A percentile compares a stretch with the other conserved stretches of the same genome.
Evolutionary conservation across 495 filamentous ascomycete genomes (phyloP).

Genomic region (Hypoxylon fragiforme): DNA sequence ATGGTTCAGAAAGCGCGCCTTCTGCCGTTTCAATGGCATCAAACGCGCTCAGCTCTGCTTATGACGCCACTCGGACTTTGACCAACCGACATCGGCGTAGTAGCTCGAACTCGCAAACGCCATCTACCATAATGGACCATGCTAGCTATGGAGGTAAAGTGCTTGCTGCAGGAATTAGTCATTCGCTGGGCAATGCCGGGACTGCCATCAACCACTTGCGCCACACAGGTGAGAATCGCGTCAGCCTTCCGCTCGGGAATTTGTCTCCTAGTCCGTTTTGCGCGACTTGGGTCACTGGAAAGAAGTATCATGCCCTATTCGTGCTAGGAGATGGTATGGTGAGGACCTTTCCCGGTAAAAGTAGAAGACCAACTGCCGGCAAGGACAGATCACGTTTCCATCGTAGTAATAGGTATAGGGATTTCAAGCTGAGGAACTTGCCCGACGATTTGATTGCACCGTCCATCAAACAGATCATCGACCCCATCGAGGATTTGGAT

Average conservation of each 20-base stretch:
- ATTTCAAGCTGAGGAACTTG: conserved; percentile 65
- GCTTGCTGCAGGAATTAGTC: conserved; percentile 78
- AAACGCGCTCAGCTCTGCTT: conserved; percentile 68
- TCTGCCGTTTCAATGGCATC: conserved; percentile 59
- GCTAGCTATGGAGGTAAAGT: conserved; percentile 74
- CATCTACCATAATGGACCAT: conserved; percentile 67
- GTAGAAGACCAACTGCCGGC: conserved; percentile 46
- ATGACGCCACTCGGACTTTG: conserved; percentile 55
- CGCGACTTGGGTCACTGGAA: conserved; percentile 58
- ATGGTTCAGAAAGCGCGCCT: conserved; percentile 43
- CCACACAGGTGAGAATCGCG: conserved; percentile 80
- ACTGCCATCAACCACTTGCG: conserved; percentile 78
- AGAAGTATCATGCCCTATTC: conserved; percentile 56
- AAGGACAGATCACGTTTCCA: conserved; percentile 50
- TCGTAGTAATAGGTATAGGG: conserved; percentile 59
- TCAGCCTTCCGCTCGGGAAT: conserved; percentile 66
- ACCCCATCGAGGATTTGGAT: conserved; percentile 53
- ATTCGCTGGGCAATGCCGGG: conserved; percentile 80
- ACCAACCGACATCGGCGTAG: conserved; percentile 54
- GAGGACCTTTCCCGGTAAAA: conserved; percentile 68
- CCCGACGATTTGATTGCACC: conserved; percentile 53
- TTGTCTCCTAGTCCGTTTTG: conserved; percentile 53
- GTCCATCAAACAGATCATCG: conserved; percentile 48
- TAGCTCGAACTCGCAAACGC: conserved; percentile 47
- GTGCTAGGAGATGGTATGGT: conserved; percentile 63